Percentiles rank a stretch among this genome's conserved stretches.
phyloP scores from a whole-genome alignment of 192 early-diverging fungal genomes.

The Coemansia sp. region DNA sequence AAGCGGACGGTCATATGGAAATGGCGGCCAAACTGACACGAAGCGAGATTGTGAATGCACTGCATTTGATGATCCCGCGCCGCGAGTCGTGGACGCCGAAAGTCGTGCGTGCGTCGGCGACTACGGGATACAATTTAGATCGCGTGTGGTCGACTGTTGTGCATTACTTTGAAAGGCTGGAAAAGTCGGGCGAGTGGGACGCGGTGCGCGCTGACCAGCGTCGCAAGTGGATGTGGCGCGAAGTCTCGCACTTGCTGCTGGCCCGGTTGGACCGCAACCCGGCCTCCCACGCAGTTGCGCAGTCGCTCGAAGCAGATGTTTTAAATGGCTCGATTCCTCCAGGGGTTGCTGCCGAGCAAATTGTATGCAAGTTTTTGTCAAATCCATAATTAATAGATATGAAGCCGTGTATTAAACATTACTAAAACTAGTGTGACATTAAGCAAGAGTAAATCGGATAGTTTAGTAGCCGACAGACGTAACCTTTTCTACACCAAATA shows the following conservation, averaged over 20 bases:
- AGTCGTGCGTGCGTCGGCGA: constrained; percentile 36
- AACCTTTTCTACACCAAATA: neutral
- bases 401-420: constrained; percentile 1
- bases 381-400: neutral
- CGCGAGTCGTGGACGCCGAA: constrained; percentile 31
- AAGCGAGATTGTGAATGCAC: constrained; percentile 53
- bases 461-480: neutral
- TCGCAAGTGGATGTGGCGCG: constrained; percentile 48
- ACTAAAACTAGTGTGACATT: neutral
- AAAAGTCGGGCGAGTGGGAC: constrained; percentile 34
- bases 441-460: no score
- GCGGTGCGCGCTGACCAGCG: constrained; percentile 29
- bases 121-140: constrained; percentile 37
- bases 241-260: constrained; percentile 33
- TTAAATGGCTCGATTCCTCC: constrained; percentile 17
- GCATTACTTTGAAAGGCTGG: constrained; percentile 21
- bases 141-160: constrained; percentile 32
- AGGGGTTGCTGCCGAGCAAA: constrained; percentile 34
- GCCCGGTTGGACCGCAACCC: constrained; percentile 15
- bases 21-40: constrained; percentile 63
- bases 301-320: constrained; percentile 19
- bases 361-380: constrained; percentile 27
- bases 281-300: constrained; percentile 7
- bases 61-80: constrained; percentile 37
- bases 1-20: constrained; percentile 71